Percentiles rank a stretch among this genome's conserved stretches.
Conservation (phyloP, 495 filamentous ascomycete species). For the Podospora pseudoanserina region DNA sequence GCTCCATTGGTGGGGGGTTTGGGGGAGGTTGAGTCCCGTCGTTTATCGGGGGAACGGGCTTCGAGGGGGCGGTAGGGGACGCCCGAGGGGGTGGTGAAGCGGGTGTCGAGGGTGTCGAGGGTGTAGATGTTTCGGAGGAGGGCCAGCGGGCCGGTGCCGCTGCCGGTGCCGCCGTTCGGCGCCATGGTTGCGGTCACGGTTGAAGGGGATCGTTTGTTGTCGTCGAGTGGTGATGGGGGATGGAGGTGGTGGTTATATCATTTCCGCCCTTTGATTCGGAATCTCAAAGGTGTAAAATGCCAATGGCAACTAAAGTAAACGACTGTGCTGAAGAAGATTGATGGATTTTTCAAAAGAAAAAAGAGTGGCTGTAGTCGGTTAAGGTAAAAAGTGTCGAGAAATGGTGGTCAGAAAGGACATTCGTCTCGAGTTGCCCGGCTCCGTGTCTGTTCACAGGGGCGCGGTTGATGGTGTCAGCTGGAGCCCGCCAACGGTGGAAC, state of each 20-base stretch:
- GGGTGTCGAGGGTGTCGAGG: conserved; percentile 89
- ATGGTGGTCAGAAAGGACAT: not conserved
- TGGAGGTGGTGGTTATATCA: not conserved
- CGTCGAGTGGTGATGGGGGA: not conserved
- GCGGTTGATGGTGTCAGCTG: not conserved
- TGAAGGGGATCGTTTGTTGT: not conserved
- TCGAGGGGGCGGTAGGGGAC: conserved; percentile 71
- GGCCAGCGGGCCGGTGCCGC: conserved; percentile 13
- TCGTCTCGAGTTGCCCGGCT: not conserved
- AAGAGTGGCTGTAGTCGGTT: not conserved
- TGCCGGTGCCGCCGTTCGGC: conserved; percentile 8
- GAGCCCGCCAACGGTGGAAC: not conserved
- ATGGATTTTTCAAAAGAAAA: not conserved
- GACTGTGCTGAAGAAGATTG: not conserved
- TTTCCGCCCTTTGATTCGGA: not conserved
- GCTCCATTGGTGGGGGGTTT: conserved; percentile 52
- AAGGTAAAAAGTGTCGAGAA: not conserved
- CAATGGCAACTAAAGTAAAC: not conserved
- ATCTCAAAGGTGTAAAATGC: not conserved
- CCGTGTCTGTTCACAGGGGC: not conserved
- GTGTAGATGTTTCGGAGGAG: conserved; percentile 62
- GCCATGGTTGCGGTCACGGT: conserved; percentile 12
- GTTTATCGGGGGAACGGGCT: conserved; percentile 88
- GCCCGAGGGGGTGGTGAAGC: conserved; percentile 71
- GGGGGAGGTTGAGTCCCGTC: conserved; percentile 70